phyloP scores from a whole-genome alignment of 2,329 filamentous ascomycete genomes.

The Chrysosporium queenslandicum region DNA sequence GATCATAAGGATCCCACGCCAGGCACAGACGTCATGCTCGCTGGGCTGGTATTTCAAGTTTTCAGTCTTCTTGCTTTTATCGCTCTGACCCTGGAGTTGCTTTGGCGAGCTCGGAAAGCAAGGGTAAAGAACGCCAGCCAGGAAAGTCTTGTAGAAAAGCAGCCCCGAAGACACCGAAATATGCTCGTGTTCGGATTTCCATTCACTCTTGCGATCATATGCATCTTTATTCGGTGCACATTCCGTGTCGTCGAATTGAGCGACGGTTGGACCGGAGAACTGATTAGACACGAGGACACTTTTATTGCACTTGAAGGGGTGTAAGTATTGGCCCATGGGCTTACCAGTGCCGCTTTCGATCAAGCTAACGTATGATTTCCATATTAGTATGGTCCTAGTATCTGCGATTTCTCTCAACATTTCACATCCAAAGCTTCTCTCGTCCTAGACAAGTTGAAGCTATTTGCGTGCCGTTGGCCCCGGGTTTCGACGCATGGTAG shows the following conservation, averaged over 20 bases:
- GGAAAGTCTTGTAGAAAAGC: background rate
- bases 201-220: conserved; percentile 49
- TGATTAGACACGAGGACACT: conserved; percentile 47
- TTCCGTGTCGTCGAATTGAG: conserved; percentile 58
- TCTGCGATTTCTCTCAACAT: conserved; percentile 13
- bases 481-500: too few relatives aligned
- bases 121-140: background rate
- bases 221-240: conserved; percentile 54
- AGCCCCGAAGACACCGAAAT: background rate
- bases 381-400: conserved; percentile 14
- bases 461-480: too few relatives aligned
- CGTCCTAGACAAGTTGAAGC: background rate
- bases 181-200: conserved; percentile 42
- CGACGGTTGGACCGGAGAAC: conserved; percentile 50
- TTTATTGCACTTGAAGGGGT: conserved; percentile 51
- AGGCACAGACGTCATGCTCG: conserved; percentile 34
- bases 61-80: conserved; percentile 30
- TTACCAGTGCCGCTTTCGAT: background rate
- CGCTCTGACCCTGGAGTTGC: conserved; percentile 24
- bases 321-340: conserved; percentile 9
- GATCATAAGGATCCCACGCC: conserved; percentile 15
- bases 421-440: conserved; percentile 12
- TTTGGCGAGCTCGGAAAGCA: conserved; percentile 14
- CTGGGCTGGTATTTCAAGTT: conserved; percentile 36
- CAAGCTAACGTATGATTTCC: background rate